Evolutionary conservation across 352 stramenopile species (phyloP), one percentile per base, ranked within the genome.

Genomic region (Globisporangium acanthophoron): DNA sequence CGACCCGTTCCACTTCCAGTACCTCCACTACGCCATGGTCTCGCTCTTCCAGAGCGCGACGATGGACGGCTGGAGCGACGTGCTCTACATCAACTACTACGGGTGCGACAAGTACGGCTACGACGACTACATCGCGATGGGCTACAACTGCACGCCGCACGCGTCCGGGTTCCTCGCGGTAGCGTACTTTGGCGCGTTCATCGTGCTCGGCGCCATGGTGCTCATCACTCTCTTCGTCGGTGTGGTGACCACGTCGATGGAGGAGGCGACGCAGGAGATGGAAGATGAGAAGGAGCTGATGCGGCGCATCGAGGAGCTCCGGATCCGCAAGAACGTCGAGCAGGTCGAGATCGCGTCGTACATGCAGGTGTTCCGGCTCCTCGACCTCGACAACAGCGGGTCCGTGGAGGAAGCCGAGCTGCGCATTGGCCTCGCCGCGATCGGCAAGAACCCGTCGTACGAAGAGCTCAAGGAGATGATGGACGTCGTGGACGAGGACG

Each of bases 31-130:
- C 33, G 77, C 88, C 20, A 90, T 97, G 77, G 71, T 97, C 37
- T 87, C 86, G 47, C 82, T 97, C n/a, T 96, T 97, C 59, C 83
- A 94, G 18, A 71, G 71, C 41, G 71, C 85, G 15, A 96, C 87
- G 16, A 92, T 96, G 70, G 89, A 97, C 51, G 85, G 90, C 49
- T 97, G 89, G 89, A 96, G 78, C 44, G 88, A 96, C 37, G 69
- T 95, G 49, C 70, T 96, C 40, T 96, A 96, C 69, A 92, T 94
- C 61, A 95, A 95, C 63, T 95, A 91, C 66, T 96, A 94, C 50
- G 86, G 86, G 12, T 96, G 88, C 54, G 76, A 91, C 58, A 65
- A 85, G 31, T 94, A 90, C 56, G 84, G 85, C 27, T 95, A 95
- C 69, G 76, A 88, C 41, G 56, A 56, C 18, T 88, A 88, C 43